Conservation (phyloP, 371 early-diverging fungal genomes). For the Blyttiomyces sp. region DNA sequence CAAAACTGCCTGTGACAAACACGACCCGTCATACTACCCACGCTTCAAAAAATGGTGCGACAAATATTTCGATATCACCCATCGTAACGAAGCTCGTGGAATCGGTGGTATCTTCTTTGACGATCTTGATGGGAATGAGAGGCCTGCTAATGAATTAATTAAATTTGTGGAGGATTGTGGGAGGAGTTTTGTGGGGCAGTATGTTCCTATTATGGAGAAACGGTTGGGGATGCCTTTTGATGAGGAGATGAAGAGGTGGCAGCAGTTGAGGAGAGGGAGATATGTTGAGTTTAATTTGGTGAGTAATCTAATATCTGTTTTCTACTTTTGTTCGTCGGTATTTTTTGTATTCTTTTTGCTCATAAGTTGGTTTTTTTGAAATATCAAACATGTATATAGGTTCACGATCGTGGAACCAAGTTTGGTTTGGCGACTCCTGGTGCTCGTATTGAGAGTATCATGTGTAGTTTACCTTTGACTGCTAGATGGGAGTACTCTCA, state of each 20-base stretch:
- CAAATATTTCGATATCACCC: slow-evolving; percentile 47
- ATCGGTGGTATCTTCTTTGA: slow-evolving; percentile 59
- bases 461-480: slow-evolving; percentile 50
- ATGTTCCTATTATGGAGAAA: slow-evolving; percentile 44
- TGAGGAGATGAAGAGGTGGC: slow-evolving; percentile 46
- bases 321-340: background rate
- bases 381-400: slow-evolving; percentile 14
- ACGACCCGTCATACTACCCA: slow-evolving; percentile 46
- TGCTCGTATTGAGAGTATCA: slow-evolving; percentile 51
- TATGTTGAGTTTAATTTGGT: slow-evolving; percentile 61
- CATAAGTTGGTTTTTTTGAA: too few relatives aligned
- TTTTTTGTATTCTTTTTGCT: background rate
- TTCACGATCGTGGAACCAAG: slow-evolving; percentile 56
- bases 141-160: slow-evolving; percentile 27
- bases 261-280: slow-evolving; percentile 52
- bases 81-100: slow-evolving; percentile 49
- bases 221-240: slow-evolving; percentile 42
- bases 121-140: slow-evolving; percentile 35
- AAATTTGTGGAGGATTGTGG: slow-evolving; percentile 46
- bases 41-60: slow-evolving; percentile 57
- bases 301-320: background rate
- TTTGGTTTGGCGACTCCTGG: slow-evolving; percentile 58
- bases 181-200: slow-evolving; percentile 36
- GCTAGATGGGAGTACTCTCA: slow-evolving; percentile 69
- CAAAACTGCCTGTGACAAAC: slow-evolving; percentile 49